A percentile compares a stretch with the other conserved stretches of the same genome.
Conservation (phyloP, 345 rosid genomes). For the Populus deltoides region DNA sequence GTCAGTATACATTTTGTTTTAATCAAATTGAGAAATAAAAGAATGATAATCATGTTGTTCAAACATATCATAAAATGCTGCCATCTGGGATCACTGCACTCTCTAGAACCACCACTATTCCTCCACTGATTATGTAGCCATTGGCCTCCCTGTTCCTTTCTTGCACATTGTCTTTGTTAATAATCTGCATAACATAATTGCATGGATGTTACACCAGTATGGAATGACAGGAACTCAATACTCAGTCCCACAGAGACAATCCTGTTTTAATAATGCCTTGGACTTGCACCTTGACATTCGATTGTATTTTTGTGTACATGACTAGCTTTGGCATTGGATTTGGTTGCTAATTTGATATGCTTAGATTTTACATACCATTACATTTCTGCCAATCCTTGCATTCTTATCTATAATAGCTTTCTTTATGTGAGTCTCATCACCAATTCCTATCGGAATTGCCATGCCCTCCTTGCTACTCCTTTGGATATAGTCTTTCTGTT, state of each 20-base stretch:
- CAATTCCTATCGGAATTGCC: constrained; percentile 60
- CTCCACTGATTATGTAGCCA: constrained; percentile 68
- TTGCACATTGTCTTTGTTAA: constrained; percentile 61
- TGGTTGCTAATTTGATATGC: not conserved
- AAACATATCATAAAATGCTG: constrained; percentile 41
- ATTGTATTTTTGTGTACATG: not conserved
- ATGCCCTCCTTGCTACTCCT: constrained; percentile 14
- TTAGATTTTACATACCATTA: constrained; percentile 32
- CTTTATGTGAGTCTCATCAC: constrained; percentile 51
- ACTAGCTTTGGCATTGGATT: not conserved
- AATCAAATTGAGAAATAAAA: not conserved
- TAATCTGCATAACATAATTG: constrained; percentile 40
- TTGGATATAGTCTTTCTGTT: constrained; percentile 29
- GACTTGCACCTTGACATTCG: not conserved
- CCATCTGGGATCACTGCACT: constrained; percentile 53
- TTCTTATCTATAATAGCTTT: constrained; percentile 74
- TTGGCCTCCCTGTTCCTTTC: constrained; percentile 56
- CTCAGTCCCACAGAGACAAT: not conserved
- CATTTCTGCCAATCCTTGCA: constrained; percentile 77
- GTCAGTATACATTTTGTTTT: not conserved
- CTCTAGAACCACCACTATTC: constrained; percentile 60
- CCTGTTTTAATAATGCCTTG: not conserved
- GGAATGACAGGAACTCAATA: not conserved
- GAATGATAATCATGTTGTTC: not conserved
- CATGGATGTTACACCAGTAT: not conserved